Evolutionary conservation across 345 rosid species (phyloP), one percentile per base, ranked within the genome.

Genomic region (Brassica nigra): DNA sequence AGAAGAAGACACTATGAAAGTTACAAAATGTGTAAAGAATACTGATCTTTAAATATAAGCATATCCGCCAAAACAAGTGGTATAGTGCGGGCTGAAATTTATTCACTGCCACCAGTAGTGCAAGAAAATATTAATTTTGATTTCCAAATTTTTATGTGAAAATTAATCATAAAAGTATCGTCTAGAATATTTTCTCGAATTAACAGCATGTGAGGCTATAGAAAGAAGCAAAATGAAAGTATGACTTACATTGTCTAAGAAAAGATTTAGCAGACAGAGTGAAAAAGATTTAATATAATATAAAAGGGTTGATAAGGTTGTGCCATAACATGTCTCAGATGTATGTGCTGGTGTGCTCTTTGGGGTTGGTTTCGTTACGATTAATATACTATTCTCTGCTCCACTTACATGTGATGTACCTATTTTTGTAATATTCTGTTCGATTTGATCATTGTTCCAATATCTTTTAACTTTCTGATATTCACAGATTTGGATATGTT

Each of bases 351-450:
- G 47, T 76, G 73, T 76, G 67, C 31, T 76, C 30, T 37, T 67
- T 28, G 58, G 66, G 72, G 72, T 75, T 66, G 72, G 78, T 66
- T 75, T 75, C 42, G 78, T 66, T 70, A 15, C 55, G 54, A 62
- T 70, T 77, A 77, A 31, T 33, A 37, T 66, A 66, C 28, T 14
- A 66, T 10, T 66, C 9, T 63, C 15, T 77, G 65, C 64, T 77
- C 76, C 66, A 77, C 71, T 70, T 29, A 63, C 27, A 47, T 76
- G 57, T 49, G 57, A 49, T 49, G 7, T 58, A 47, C 68, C 62
- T 68, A 16, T 12, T 29, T 29, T 5, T 63, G 12, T 18, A 68
- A 18, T 29, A 39, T 59, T 68, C 61, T 70, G n/a, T 70, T 63
- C 11, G 58, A 63, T 33, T 49, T 7, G 31, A 36, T 36, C 8